A percentile compares a stretch with the other conserved stretches of the same genome.
These are phyloP conservation scores for Daldinia loculata DNA, from an alignment of 495 filamentous ascomycete species.

Conservation along the genomic window DNA sequence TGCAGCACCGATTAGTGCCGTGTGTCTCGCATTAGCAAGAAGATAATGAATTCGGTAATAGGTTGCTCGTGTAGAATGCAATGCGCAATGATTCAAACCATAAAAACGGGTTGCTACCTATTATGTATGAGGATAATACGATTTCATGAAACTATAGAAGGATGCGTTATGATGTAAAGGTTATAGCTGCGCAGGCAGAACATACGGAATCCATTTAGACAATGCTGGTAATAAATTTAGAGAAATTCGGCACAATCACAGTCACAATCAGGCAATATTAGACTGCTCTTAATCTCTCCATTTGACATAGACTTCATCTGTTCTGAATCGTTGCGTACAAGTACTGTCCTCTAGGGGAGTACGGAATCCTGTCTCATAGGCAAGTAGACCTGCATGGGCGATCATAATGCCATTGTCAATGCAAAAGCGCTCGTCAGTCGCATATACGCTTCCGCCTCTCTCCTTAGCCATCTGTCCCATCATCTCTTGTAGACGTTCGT, in stretches of 20 bases:
- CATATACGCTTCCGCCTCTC: conserved; percentile 88
- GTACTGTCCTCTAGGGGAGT: conserved; percentile 82
- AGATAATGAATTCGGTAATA: conserved; percentile 5
- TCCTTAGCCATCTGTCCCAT: conserved; percentile 97
- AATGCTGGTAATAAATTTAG: conserved; percentile 18
- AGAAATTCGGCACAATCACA: not conserved
- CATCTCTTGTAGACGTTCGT: conserved; percentile 96
- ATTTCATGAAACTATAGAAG: conserved; percentile 34
- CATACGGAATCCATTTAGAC: conserved; percentile 17
- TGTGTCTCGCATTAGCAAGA: conserved; percentile 1
- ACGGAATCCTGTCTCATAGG: conserved; percentile 78
- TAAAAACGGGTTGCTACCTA: conserved; percentile 11
- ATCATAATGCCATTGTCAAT: conserved; percentile 99
- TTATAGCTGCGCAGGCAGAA: conserved; percentile 17
- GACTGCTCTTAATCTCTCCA: conserved; percentile 77
- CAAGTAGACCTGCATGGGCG: conserved; percentile 91
- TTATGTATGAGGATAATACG: conserved; percentile 19
- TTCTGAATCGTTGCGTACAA: conserved; percentile 93
- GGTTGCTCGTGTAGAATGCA: conserved; percentile 1
- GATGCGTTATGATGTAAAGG: conserved; percentile 21
- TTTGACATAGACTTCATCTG: conserved; percentile 90
- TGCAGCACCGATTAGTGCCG: conserved; percentile 7
- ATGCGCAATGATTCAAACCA: conserved; percentile 9
- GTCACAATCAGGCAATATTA: not conserved
- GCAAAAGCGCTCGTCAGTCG: conserved; percentile 96